A percentile compares a stretch with the other conserved stretches of the same genome.
Conservation (phyloP, 23 red algal genomes). For the Gracilaria domingensis region DNA sequence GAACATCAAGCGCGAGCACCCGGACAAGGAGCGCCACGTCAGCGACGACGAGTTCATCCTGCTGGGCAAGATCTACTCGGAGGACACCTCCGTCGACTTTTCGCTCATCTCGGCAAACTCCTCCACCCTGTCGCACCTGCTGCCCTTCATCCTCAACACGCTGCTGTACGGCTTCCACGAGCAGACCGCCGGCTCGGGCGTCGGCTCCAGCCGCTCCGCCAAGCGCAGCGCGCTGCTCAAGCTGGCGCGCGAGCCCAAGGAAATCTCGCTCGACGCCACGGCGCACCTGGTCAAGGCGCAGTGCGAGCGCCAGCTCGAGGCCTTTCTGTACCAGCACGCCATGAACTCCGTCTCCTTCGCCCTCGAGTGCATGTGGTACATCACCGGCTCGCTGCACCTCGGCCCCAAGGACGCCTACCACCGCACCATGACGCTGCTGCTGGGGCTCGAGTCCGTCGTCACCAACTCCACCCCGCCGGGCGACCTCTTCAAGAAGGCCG, state of each 20-base stretch:
- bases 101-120: constrained; percentile 28
- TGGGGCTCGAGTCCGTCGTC: constrained; percentile 84
- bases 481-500: constrained; percentile 75
- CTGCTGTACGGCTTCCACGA: constrained; percentile 89
- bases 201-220: constrained; percentile 47
- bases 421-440: constrained; percentile 87
- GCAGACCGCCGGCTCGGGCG: constrained; percentile 17
- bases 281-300: constrained; percentile 67
- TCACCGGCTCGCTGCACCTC: constrained; percentile 72
- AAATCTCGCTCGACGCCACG: constrained; percentile 60
- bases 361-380: constrained; percentile 85
- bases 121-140: constrained; percentile 63
- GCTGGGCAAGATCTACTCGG: constrained; percentile 86
- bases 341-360: constrained; percentile 76
- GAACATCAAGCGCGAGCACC: constrained; percentile 36
- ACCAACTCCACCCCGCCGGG: constrained; percentile 72
- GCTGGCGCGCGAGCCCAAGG: constrained; percentile 45
- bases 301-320: constrained; percentile 79
- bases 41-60: constrained; percentile 80
- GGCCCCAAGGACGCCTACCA: constrained; percentile 83
- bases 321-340: constrained; percentile 74
- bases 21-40: constrained; percentile 41
- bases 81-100: constrained; percentile 76
- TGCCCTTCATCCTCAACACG: constrained; percentile 86
- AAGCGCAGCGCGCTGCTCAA: constrained; percentile 52